Conservation (phyloP, 208 protist species). For the Trypanosomatidae sp. region DNA sequence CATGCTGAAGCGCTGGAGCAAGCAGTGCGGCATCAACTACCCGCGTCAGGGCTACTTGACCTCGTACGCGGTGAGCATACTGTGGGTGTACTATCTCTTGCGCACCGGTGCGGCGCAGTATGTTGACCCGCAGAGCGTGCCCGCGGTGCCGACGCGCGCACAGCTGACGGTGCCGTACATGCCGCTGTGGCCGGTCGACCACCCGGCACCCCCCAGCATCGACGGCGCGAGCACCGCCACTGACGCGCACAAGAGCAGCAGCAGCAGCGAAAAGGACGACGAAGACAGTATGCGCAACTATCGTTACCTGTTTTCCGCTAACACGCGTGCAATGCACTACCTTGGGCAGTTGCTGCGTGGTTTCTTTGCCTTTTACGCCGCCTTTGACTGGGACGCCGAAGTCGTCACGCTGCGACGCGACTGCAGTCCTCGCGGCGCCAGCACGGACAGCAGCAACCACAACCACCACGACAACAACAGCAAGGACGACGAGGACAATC, state of each 20-base stretch:
- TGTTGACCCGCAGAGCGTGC: slow-evolving; percentile 20
- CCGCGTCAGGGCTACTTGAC: slow-evolving; percentile 55
- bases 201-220: background rate
- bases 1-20: slow-evolving; percentile 76
- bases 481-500: slow-evolving; percentile 23
- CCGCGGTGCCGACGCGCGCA: slow-evolving; percentile 4
- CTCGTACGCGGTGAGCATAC: slow-evolving; percentile 50
- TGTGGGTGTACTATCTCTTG: slow-evolving; percentile 75
- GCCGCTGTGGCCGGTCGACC: slow-evolving; percentile 19
- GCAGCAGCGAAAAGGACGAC: no score
- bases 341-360: slow-evolving; percentile 19
- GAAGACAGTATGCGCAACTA: no score
- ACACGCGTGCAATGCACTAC: background rate
- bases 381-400: slow-evolving; percentile 30
- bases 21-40: slow-evolving; percentile 62
- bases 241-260: background rate
- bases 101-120: slow-evolving; percentile 12
- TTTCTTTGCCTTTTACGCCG: slow-evolving; percentile 51
- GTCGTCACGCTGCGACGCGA: slow-evolving; percentile 22
- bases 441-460: slow-evolving; percentile 1
- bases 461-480: slow-evolving; percentile 4
- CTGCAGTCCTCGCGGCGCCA: slow-evolving; percentile 1
- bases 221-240: background rate
- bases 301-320: no score
- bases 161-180: slow-evolving; percentile 25